phyloP scores from a whole-genome alignment of 1,139 yeast species.

The Saccharomyces uvarum region DNA sequence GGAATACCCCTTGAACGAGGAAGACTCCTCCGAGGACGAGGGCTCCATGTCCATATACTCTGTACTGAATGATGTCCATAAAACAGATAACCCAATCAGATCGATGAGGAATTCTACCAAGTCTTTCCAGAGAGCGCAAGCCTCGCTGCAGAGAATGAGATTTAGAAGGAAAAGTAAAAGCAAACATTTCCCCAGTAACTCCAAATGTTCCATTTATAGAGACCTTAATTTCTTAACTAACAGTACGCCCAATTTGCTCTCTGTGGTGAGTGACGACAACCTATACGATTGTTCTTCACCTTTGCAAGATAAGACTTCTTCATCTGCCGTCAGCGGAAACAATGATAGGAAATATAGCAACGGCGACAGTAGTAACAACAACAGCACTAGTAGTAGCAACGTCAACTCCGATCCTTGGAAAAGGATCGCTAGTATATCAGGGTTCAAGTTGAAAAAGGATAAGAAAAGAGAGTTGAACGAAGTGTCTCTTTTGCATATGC shows the following conservation, averaged over 20 bases:
- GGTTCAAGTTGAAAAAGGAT: slow-evolving; percentile 10
- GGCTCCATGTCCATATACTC: slow-evolving; percentile 40
- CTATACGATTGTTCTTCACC: slow-evolving; percentile 5
- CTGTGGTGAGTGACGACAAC: slow-evolving; percentile 25
- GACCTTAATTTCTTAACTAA: slow-evolving; percentile 20
- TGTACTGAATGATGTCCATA: slow-evolving; percentile 31
- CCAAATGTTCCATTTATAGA: slow-evolving; percentile 13
- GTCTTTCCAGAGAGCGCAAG: slow-evolving; percentile 59
- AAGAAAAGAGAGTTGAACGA: slow-evolving; percentile 31
- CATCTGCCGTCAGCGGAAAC: background rate
- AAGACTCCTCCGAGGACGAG: slow-evolving; percentile 31
- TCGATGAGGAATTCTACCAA: slow-evolving; percentile 36
- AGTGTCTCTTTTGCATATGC: slow-evolving; percentile 32
- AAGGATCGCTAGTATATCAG: slow-evolving; percentile 18
- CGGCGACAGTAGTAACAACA: background rate
- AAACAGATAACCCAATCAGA: slow-evolving; percentile 27
- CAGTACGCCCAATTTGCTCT: slow-evolving; percentile 29
- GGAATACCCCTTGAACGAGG: background rate
- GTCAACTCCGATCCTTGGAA: slow-evolving; percentile 14
- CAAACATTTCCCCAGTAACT: slow-evolving; percentile 23
- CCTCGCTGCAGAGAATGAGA: slow-evolving; percentile 56
- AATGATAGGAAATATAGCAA: background rate
- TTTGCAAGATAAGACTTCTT: slow-evolving; percentile 1
- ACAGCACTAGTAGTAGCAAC: slow-evolving; percentile 4
- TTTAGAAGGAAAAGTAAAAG: slow-evolving; percentile 51